phyloP scores from a whole-genome alignment of 345 rosid species.

The Bruguiera gymnorhiza region DNA sequence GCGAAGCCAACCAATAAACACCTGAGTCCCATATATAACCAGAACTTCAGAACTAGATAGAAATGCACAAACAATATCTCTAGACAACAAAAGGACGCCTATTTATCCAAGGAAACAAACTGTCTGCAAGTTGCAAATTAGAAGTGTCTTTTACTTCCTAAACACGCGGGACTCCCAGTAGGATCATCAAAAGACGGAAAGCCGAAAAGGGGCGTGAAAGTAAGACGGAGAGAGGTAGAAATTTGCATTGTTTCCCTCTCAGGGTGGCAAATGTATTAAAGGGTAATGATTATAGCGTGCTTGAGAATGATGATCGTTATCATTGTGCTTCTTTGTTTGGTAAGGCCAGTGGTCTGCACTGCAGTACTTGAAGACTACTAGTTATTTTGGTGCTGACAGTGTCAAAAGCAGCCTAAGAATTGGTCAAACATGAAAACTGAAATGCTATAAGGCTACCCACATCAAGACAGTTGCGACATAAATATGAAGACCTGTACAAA shows the following conservation, averaged over 20 bases:
- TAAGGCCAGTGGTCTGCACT: background rate
- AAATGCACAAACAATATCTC: background rate
- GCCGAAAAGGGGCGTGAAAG: background rate
- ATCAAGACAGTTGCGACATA: too few relatives aligned
- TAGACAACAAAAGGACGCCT: background rate
- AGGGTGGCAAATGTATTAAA: slow-evolving; percentile 18
- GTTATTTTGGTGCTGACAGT: background rate
- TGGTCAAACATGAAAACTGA: too few relatives aligned
- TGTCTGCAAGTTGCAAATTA: background rate
- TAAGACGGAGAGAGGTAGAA: background rate
- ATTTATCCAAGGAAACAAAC: background rate
- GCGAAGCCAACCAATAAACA: slow-evolving; percentile 40
- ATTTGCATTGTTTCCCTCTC: background rate
- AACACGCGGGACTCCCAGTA: background rate
- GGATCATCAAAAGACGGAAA: background rate
- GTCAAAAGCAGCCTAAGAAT: too few relatives aligned
- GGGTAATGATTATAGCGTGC: slow-evolving; percentile 21
- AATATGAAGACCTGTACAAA: too few relatives aligned
- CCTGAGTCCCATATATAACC: slow-evolving; percentile 39
- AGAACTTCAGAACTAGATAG: slow-evolving; percentile 2
- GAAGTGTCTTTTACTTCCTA: background rate
- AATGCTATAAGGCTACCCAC: too few relatives aligned
- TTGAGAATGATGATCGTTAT: slow-evolving; percentile 20
- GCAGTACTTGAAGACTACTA: background rate
- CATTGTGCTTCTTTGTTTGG: slow-evolving; percentile 14